Evolutionary conservation across 1,284 basidiomycete genomes (phyloP), one percentile per base, ranked within the genome.

Genomic region (Cutaneotrichosporon cyanovorans): DNA sequence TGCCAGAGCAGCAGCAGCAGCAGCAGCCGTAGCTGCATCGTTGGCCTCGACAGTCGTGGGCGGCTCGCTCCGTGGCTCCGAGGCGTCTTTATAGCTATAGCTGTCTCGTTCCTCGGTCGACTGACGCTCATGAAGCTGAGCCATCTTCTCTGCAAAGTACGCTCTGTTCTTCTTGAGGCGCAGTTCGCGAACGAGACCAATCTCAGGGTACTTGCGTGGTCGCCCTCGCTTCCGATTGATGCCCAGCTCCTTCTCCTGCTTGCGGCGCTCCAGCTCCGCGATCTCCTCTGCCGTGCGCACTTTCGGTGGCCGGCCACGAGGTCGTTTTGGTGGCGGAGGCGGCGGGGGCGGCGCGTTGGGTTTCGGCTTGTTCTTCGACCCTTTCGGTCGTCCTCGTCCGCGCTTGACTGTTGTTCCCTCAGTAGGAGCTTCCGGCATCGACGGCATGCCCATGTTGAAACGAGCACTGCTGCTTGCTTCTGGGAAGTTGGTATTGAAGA

Each of bases 331-430:
- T 5, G 58, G 53, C 15, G 58, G 53, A 18, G 53, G 51, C 11
- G 50, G 37, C 0, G 55, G 47, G 5, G 34, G 25, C 5, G 42
- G 41, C n/a, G 42, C 42, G 10, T 41, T 41, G 3, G 59, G 53
- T 25, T 60, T 63, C 32, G 59, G 58, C 46, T 66, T 66, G 53
- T 69, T 69, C 50, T 65, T 67, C 3, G 64, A 66, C 0, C 67
- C 67, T 37, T 61, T 65, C 3, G 67, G 67, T 18, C 67, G 56
- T 37, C 67, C 67, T 18, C 65, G 55, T 7, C 63, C 62, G 8
- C 60, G 51, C 37, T 62, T 63, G 5, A 40, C 35, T 8, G 53
- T 30, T 3, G 41, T 36, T 4, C 34, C n/a, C 22, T 42, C 43
- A 7, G 37, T 43, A 1, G 36, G 34, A 3, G 45, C 12, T 7